Evolutionary conservation across 2,329 filamentous ascomycete species (phyloP).

Genomic region (Cytospora leucostoma): DNA sequence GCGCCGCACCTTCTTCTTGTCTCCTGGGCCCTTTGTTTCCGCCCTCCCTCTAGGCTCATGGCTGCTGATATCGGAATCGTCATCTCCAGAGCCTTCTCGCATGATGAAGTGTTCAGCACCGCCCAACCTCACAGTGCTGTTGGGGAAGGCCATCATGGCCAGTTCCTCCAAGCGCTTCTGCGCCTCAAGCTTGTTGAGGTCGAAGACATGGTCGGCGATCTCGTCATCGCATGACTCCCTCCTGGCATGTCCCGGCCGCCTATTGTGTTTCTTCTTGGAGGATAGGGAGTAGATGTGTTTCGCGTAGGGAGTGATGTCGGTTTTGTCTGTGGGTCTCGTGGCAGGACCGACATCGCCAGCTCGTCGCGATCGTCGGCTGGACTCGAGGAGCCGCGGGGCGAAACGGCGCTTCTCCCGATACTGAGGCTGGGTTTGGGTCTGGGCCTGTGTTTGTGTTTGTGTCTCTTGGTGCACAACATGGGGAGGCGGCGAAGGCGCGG

Average conservation of each 20-base stretch:
- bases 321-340: conserved; percentile 67
- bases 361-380: conserved; percentile 69
- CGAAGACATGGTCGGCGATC: conserved; percentile 75
- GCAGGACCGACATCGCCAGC: conserved; percentile 65
- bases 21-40: conserved; percentile 31
- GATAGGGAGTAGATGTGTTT: conserved; percentile 60
- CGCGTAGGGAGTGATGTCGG: conserved; percentile 67
- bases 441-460: conserved; percentile 7
- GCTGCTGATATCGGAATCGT: conserved; percentile 39
- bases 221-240: conserved; percentile 74
- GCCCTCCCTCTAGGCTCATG: conserved; percentile 37
- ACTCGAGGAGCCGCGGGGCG: conserved; percentile 79
- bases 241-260: conserved; percentile 49
- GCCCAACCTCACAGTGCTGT: conserved; percentile 68
- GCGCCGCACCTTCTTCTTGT: conserved; percentile 44
- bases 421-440: conserved; percentile 18
- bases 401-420: conserved; percentile 55
- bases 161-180: conserved; percentile 78
- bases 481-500: conserved; percentile 38
- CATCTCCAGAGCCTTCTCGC: conserved; percentile 63
- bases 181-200: conserved; percentile 76
- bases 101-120: conserved; percentile 72
- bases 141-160: conserved; percentile 75
- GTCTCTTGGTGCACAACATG: conserved; percentile 21
- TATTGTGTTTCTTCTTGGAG: conserved; percentile 43